Evolutionary conservation across 2,329 filamentous ascomycete species (phyloP).

Genomic region (Huntiella savannae): DNA sequence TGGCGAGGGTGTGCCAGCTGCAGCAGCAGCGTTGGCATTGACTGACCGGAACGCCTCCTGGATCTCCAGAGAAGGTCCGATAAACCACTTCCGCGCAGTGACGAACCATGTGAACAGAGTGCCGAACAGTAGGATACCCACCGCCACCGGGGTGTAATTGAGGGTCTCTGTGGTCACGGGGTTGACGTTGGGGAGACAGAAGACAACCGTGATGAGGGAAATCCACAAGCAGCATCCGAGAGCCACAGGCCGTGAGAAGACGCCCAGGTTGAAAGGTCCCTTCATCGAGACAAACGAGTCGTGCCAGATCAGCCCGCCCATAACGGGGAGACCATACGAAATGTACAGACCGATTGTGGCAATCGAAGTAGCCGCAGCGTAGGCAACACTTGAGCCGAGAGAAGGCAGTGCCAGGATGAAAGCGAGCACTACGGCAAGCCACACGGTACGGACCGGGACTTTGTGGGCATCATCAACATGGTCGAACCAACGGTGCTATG

Average conservation of each 20-base stretch:
- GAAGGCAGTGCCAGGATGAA: conserved; percentile 37
- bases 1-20: background rate
- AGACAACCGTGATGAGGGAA: conserved; percentile 33
- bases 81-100: conserved; percentile 36
- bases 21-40: conserved; percentile 15
- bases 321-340: conserved; percentile 36
- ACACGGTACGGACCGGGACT: conserved; percentile 32
- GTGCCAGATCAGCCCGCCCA: conserved; percentile 33
- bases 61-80: conserved; percentile 33
- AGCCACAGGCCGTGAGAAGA: conserved; percentile 27
- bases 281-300: conserved; percentile 28
- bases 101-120: conserved; percentile 29
- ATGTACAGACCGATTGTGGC: conserved; percentile 40
- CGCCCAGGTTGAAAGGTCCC: conserved; percentile 34
- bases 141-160: conserved; percentile 40
- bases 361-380: conserved; percentile 38
- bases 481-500: conserved; percentile 30
- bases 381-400: conserved; percentile 34
- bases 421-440: conserved; percentile 32
- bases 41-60: conserved; percentile 28
- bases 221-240: conserved; percentile 32
- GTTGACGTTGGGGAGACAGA: conserved; percentile 36
- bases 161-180: conserved; percentile 36
- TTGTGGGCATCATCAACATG: conserved; percentile 30
- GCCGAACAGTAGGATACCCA: conserved; percentile 34